A percentile compares a stretch with the other conserved stretches of the same genome.
Evolutionary conservation across 352 stramenopile genomes (phyloP).

Genomic region (Pythium vanterpoolii): DNA sequence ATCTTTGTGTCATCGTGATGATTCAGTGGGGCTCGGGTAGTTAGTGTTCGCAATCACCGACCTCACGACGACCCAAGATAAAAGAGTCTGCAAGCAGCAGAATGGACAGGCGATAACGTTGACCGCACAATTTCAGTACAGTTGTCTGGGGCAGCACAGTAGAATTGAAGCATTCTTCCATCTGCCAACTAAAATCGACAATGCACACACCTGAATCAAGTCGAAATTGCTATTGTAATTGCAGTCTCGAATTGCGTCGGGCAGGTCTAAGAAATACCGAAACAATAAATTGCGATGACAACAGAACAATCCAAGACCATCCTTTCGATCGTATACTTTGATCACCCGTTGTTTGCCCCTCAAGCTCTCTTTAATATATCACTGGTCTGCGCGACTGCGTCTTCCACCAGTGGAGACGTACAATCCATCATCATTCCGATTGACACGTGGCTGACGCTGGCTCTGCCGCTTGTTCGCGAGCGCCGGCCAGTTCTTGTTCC

Average conservation of each 20-base stretch:
- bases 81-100: too few relatives aligned
- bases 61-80: too few relatives aligned
- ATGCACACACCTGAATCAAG: background rate
- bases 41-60: background rate
- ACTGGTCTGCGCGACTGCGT: background rate
- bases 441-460: background rate
- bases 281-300: too few relatives aligned
- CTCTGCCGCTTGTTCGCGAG: background rate
- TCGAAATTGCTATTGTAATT: background rate
- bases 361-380: background rate
- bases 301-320: too few relatives aligned
- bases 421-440: slow-evolving; percentile 2
- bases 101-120: too few relatives aligned
- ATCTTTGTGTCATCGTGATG: too few relatives aligned
- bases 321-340: too few relatives aligned
- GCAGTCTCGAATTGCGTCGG: background rate
- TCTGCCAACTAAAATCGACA: background rate
- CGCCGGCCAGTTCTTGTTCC: slow-evolving; percentile 15
- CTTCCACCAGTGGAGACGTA: background rate
- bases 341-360: background rate
- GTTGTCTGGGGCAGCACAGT: too few relatives aligned
- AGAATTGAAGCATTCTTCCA: too few relatives aligned
- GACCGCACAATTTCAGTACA: too few relatives aligned
- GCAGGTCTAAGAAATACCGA: background rate
- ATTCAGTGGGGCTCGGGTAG: background rate